A percentile compares a stretch with the other conserved stretches of the same genome.
Conservation (phyloP, 345 rosid species). For the Leavenworthia alabamica region DNA sequence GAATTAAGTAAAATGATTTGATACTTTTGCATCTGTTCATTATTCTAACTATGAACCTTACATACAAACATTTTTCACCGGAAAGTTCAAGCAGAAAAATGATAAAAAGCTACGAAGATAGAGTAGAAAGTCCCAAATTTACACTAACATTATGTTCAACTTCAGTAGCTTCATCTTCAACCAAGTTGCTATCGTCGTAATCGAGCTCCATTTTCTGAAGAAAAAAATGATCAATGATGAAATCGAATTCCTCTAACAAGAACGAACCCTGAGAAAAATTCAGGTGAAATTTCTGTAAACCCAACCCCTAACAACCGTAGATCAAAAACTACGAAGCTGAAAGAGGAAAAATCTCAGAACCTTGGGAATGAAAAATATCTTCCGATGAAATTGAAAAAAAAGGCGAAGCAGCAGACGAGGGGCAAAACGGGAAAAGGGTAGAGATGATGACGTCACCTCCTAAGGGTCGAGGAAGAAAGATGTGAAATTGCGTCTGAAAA, state of each 20-base stretch:
- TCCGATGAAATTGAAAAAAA: conserved; percentile 6
- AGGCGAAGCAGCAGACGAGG: conserved; percentile 10
- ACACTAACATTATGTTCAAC: conserved; percentile 45
- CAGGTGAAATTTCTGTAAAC: not conserved
- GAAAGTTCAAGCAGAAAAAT: not conserved
- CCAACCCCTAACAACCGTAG: conserved; percentile 7
- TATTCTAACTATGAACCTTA: conserved; percentile 6
- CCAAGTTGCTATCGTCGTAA: conserved; percentile 40
- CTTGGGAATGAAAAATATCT: not conserved
- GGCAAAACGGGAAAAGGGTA: conserved; percentile 21
- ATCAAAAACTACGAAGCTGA: conserved; percentile 10
- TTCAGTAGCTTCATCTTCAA: conserved; percentile 55
- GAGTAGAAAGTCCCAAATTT: conserved; percentile 23
- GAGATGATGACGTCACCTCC: conserved; percentile 28
- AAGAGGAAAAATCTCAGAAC: conserved; percentile 22
- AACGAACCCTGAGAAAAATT: not conserved
- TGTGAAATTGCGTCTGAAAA: conserved; percentile 10
- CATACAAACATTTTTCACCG: not conserved
- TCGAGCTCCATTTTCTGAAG: conserved; percentile 56
- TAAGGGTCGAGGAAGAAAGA: not conserved
- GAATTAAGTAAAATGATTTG: not conserved
- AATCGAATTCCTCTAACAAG: not conserved
- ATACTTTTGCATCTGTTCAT: not conserved
- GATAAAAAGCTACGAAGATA: not conserved
- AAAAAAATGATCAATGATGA: conserved; percentile 10